Base-by-base conservation (phyloP, 805 yeast genomes). In the Metschnikowia lunata region DNA sequence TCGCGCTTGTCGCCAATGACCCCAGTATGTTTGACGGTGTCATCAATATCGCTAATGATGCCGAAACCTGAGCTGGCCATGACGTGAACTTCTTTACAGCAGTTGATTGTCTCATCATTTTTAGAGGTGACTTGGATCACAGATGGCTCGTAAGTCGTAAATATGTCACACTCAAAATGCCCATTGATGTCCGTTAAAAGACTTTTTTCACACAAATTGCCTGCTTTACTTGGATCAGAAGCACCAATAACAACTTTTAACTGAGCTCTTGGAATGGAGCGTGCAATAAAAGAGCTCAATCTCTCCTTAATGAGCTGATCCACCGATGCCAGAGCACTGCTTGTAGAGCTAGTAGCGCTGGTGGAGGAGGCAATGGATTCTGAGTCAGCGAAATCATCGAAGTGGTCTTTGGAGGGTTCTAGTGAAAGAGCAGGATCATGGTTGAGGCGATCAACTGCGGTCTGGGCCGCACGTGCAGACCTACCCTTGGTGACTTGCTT, bases 11-110 rank as follows among this genome's bases (percentile, higher is more conserved):
- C 95, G 1, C 91, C 91, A 30, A 86, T 74, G 0, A 93, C 91
- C 2, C 98, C 98, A 0, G 99, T 89, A 34, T 79, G 72, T 57
- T 93, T 85, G 30, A 91, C 82, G 0, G 99, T 93, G 60, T 93
- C 99, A 60, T 93, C 99, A 34, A 93, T 83, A 62, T 93, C 99
- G 56, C 90, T 82, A 18, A 93, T 89, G 1, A 93, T 62, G 10
- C 86, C 87, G 18, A 83, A 67, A 0, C 95, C 93, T 0, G 58
- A 43, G 37, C 48, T 45, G 3, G 69, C 63, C 10, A 80, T 69
- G 29, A 74, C 54, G 40, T 69, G 63, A 1, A 75, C 62, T 26
- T 76, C 76, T 43, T 73, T 72, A 40, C 75, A 70, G 3, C 71
- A 63, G 42, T 73, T 67, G 7, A 79, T 67, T 10, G 74, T 63